Evolutionary conservation across 306 rosid genomes (phyloP), one percentile per base, ranked within the genome.

Genomic region (Sesbania bispinosa): DNA sequence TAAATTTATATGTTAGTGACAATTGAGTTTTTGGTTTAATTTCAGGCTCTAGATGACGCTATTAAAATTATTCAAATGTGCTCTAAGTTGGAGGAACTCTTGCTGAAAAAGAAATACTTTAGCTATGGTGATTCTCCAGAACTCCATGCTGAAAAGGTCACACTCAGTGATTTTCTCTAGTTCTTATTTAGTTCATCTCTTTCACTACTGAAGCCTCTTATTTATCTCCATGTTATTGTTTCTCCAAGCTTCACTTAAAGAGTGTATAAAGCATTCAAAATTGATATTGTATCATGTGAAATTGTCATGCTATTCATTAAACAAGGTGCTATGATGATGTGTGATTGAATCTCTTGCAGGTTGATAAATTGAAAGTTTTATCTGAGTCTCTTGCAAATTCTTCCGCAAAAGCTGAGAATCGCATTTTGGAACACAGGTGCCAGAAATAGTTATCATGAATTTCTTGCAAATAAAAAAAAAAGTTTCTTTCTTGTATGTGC

Each of bases 381-480:
- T 82, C 82, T 10, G 97, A 93, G 82, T 93, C 97, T 82, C 96
- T 90, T 63, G 86, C 84, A 55, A 93, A 93, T 81, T 93, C 98
- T 75, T 50, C 89, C 29, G 77, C 82, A 41, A 89, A 87, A 83
- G 98, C 98, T 30, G 83, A 85, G 81, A 85, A 51, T 82, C 98
- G 93, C 65, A 88, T 88, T 75, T 63, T 54, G 42, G 98, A 93
- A 71, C 86, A 87, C 82, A 93, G 98, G 98, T 93, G 77, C 84
- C 14, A 26, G 41, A 72, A 55, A 64, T 63, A 21, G 6, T 61
- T 35, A 10, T 76, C 61, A n/a, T 9, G 41, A 55, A 61, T 74
- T 71, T 38, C 54, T 13, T 53, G 54, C 32, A 26, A 21, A 32
- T 24, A 33, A 24, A 15, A 7, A 13, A 11, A 4, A 15, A 13